A percentile compares a stretch with the other conserved stretches of the same genome.
phyloP scores from a whole-genome alignment of 129 eudicot species.

The Cynara cardunculus region DNA sequence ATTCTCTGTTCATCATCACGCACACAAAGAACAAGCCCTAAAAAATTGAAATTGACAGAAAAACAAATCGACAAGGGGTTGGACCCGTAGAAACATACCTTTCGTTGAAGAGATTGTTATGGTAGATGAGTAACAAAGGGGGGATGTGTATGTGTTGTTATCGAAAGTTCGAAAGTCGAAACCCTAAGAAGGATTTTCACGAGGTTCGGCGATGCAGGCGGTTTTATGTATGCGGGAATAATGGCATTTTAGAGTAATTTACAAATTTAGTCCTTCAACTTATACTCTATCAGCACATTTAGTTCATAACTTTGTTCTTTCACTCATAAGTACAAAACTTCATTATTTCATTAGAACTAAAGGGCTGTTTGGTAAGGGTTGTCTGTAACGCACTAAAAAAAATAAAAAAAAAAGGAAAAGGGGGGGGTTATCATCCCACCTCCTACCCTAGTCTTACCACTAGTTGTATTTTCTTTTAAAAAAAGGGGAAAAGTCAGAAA shows the following conservation, averaged over 20 bases:
- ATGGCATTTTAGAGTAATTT: neutral
- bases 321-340: neutral
- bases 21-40: conserved; percentile 24
- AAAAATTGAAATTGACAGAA: conserved; percentile 7
- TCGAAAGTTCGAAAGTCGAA: conserved; percentile 8
- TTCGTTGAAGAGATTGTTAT: neutral
- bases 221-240: conserved; percentile 10
- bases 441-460: no score
- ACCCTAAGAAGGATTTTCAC: conserved; percentile 27
- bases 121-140: neutral
- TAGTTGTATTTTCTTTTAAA: no score
- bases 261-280: conserved; percentile 1
- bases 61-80: neutral
- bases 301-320: neutral
- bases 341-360: neutral
- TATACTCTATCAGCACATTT: neutral
- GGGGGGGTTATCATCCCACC: no score
- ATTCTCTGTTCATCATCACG: conserved; percentile 21
- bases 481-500: no score
- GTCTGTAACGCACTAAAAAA: no score
- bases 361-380: no score
- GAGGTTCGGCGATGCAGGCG: conserved; percentile 13
- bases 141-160: conserved; percentile 16
- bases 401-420: no score
- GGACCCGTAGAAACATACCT: conserved; percentile 22